Evolutionary conservation across 2,329 filamentous ascomycete genomes (phyloP).

Genomic region (Sclerotinia subarctica): DNA sequence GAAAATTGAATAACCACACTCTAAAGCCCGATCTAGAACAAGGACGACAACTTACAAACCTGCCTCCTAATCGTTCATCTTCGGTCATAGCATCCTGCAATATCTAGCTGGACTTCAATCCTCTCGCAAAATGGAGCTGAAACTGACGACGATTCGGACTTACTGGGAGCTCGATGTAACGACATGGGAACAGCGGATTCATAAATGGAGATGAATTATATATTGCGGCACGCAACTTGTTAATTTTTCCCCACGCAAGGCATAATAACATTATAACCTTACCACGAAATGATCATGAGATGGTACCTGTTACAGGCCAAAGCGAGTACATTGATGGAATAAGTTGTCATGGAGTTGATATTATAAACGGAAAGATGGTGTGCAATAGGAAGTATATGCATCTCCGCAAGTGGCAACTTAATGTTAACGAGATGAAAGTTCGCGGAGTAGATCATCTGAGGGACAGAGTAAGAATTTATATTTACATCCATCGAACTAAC

Average conservation of each 20-base stretch:
- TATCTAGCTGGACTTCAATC: not conserved
- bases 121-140: too few relatives aligned
- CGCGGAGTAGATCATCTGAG: not conserved
- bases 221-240: too few relatives aligned
- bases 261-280: too few relatives aligned
- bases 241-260: too few relatives aligned
- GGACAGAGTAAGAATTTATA: not conserved
- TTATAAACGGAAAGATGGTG: too few relatives aligned
- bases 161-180: too few relatives aligned
- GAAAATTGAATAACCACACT: not conserved
- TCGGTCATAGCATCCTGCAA: not conserved
- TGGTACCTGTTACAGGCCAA: too few relatives aligned
- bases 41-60: not conserved
- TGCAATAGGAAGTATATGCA: not conserved
- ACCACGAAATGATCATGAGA: too few relatives aligned
- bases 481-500: not conserved
- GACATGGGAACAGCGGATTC: too few relatives aligned
- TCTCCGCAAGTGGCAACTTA: not conserved
- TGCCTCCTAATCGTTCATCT: not conserved
- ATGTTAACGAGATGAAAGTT: not conserved
- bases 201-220: too few relatives aligned
- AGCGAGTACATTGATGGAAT: too few relatives aligned
- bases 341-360: too few relatives aligned
- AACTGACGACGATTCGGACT: not conserved
- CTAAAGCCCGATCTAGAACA: not conserved